phyloP scores from a whole-genome alignment of 2,329 filamentous ascomycete species.

The Decorospora gaudefroyi region DNA sequence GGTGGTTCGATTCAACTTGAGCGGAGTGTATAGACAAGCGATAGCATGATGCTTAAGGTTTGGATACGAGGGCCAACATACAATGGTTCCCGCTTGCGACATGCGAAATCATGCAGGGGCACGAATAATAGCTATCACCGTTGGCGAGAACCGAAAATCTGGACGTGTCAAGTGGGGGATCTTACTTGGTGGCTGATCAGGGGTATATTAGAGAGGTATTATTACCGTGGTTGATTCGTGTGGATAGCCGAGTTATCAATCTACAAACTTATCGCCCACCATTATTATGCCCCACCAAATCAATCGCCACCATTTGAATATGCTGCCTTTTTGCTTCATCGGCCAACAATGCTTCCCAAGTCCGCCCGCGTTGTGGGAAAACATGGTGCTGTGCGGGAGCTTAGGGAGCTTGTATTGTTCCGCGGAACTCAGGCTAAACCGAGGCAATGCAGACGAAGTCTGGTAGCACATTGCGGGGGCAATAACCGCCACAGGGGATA shows the following conservation, averaged over 20 bases:
- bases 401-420: too few species aligned
- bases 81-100: slow-evolving; percentile 5
- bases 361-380: too few species aligned
- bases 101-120: slow-evolving; percentile 6
- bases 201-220: slow-evolving; percentile 7
- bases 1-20: slow-evolving; percentile 1
- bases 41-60: slow-evolving; percentile 2
- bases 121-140: slow-evolving; percentile 1
- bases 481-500: too few species aligned
- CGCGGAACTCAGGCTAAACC: too few species aligned
- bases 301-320: too few species aligned
- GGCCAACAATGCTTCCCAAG: too few species aligned
- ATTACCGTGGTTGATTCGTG: background rate
- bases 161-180: slow-evolving; percentile 1
- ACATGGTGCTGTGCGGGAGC: too few species aligned
- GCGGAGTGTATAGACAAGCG: background rate
- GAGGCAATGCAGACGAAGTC: too few species aligned
- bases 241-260: slow-evolving; percentile 1
- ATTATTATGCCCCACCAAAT: too few species aligned
- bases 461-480: too few species aligned
- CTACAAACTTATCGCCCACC: too few species aligned
- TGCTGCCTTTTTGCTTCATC: too few species aligned
- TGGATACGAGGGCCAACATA: slow-evolving; percentile 3
- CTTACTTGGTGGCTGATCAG: background rate
- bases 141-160: slow-evolving; percentile 1